Evolutionary conservation across 441 rosid genomes (phyloP), one percentile per base, ranked within the genome.

Genomic region (Gossypium davidsonii): DNA sequence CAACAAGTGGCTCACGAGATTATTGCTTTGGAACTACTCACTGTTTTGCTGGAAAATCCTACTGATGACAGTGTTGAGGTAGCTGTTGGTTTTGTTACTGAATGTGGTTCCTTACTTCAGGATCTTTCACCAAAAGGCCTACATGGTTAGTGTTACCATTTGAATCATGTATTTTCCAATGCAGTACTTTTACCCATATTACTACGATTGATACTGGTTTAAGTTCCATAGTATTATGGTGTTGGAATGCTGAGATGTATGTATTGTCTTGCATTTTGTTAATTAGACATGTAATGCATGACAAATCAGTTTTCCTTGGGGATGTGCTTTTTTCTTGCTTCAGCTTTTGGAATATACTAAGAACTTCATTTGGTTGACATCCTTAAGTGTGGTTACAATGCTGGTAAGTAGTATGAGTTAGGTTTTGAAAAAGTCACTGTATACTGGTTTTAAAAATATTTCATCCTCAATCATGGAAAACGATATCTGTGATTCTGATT

Each of bases 51-150:
- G 44, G 90, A 83, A 78, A 80, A 83, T 59, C 98, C 96, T 25
- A 87, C 94, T 2, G 94, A 94, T 76, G 97, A 94, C 76, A 92
- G 96, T 59, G 99, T 94, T 31, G 98, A 92, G 81, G 98, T 95
- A 11, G 99, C 98, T 67, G 98, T 90, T 70, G 98, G 96, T 25
- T 94, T 94, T 49, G 96, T 91, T 12, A 92, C 86, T 0, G 94
- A 92, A 65, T 85, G 97, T 86, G 99, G 99, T 67, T 91, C 98
- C 1, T 82, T 89, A 73, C 95, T 94, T 67, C 97, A 89, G 79
- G 97, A 92, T 69, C 82, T 89, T 72, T 83, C 97, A 67, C 96
- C 98, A 14, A 92, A 85, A 87, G 98, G 97, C 79, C 77, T 92
- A 55, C 86, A 89, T 77, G 97, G 97, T 91, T 71, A 31, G 85